These are phyloP conservation scores for Thelephora ganbajun DNA, from an alignment of 768 basidiomycete species.

Conservation along the genomic window DNA sequence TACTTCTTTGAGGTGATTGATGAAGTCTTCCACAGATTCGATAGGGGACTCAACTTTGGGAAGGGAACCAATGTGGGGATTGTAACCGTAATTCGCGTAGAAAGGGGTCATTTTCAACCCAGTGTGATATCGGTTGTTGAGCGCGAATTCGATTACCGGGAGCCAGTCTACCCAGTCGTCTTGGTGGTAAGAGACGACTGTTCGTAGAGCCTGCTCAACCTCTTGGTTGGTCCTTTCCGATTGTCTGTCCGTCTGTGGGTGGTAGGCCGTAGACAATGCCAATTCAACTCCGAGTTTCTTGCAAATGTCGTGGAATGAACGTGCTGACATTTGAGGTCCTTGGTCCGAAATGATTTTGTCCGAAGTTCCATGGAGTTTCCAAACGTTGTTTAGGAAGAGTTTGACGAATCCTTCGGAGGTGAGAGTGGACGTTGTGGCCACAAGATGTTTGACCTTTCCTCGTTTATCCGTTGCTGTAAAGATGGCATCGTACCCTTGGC, in stretches of 20 bases:
- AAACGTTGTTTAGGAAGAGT: conserved; percentile 4
- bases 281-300: conserved; percentile 8
- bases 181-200: too few relatives aligned
- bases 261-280: too few relatives aligned
- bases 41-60: too few relatives aligned
- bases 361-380: too few relatives aligned
- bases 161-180: too few relatives aligned
- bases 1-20: too few relatives aligned
- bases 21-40: too few relatives aligned
- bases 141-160: conserved; percentile 19
- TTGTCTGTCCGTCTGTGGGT: too few relatives aligned
- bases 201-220: conserved; percentile 14
- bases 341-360: too few relatives aligned
- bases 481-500: conserved; percentile 8
- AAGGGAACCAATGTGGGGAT: too few relatives aligned
- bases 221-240: conserved; percentile 22
- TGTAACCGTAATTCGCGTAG: conserved; percentile 11
- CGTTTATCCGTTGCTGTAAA: conserved; percentile 6
- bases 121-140: conserved; percentile 18
- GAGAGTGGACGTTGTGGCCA: background rate
- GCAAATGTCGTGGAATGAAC: conserved; percentile 16
- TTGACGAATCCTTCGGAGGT: conserved; percentile 1
- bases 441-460: background rate
- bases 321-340: background rate
- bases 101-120: conserved; percentile 15